Evolutionary conservation across 179 eudicot species (phyloP).

Genomic region (Drosera spatulata): DNA sequence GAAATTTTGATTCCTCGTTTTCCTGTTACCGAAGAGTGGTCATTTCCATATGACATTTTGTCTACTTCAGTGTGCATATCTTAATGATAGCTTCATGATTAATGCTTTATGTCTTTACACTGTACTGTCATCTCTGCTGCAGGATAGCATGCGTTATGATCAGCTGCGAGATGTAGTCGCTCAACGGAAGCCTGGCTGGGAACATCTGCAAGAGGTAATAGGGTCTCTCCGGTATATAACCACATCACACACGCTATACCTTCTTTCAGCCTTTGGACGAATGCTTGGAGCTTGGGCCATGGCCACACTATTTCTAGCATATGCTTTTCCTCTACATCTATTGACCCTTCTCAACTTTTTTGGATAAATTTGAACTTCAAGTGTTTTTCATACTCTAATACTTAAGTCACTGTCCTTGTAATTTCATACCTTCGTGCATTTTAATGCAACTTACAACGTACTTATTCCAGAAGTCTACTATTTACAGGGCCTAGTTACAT

Average conservation of each 20-base stretch:
- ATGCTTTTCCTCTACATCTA: too few relatives aligned
- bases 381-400: too few relatives aligned
- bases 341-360: too few relatives aligned
- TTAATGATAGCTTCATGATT: neutral
- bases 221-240: neutral
- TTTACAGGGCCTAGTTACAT: conserved; percentile 57
- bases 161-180: conserved; percentile 75
- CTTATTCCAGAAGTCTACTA: conserved; percentile 2
- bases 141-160: conserved; percentile 92
- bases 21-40: neutral
- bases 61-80: neutral
- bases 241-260: neutral
- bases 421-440: neutral
- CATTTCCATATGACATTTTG: too few relatives aligned
- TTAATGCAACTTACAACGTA: neutral
- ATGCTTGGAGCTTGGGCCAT: too few relatives aligned
- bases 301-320: too few relatives aligned
- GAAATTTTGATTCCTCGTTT: neutral
- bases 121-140: conserved; percentile 6
- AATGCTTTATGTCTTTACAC: neutral
- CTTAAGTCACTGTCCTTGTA: too few relatives aligned
- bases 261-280: neutral
- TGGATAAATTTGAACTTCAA: too few relatives aligned
- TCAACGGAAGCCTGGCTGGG: conserved; percentile 89
- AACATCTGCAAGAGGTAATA: conserved; percentile 71